phyloP scores from a whole-genome alignment of 345 rosid species.

The Carallia brachiata region DNA sequence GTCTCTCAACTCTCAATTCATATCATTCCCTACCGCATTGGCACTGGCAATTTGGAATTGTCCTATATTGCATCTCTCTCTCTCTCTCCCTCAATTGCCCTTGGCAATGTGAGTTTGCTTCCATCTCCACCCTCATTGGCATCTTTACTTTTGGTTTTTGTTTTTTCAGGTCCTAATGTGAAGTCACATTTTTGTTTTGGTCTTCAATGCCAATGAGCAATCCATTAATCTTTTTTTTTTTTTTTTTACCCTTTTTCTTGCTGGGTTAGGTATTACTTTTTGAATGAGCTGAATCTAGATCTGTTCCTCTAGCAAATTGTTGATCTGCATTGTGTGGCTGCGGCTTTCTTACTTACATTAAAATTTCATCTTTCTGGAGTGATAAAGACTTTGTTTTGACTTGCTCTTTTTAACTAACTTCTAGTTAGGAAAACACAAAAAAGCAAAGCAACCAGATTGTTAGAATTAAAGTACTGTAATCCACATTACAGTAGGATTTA shows the following conservation, averaged over 20 bases:
- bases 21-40: conserved; percentile 8
- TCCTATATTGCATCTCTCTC: neutral
- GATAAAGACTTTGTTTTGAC: neutral
- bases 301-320: conserved; percentile 3
- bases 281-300: neutral
- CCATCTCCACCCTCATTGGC: conserved; percentile 7
- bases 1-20: neutral
- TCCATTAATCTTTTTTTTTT: too few species aligned
- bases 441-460: neutral
- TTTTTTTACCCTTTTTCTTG: neutral
- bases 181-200: neutral
- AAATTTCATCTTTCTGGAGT: neutral
- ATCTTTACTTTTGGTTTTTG: neutral
- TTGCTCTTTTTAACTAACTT: conserved; percentile 12
- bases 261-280: neutral
- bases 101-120: conserved; percentile 30
- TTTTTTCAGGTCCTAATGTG: neutral
- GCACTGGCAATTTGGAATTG: neutral
- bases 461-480: neutral
- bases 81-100: conserved; percentile 38
- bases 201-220: neutral
- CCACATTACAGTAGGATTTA: conserved; percentile 8
- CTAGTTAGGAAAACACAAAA: neutral
- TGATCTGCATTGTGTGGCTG: conserved; percentile 18
- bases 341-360: neutral